These are phyloP conservation scores for Rhizopogon roseolus DNA, from an alignment of 768 basidiomycete species.

Conservation along the genomic window DNA sequence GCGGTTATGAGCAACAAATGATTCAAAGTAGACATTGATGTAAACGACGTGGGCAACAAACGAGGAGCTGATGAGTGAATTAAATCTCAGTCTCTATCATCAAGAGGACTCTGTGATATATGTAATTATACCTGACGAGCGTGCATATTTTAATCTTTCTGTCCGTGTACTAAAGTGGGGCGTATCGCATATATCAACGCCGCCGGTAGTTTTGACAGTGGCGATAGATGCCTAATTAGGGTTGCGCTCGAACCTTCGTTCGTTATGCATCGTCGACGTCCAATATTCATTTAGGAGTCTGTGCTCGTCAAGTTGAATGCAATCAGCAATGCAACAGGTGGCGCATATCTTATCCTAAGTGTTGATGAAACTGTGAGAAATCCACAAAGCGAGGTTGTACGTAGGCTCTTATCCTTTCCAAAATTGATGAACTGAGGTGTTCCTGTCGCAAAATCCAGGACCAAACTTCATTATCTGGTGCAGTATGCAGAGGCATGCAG, in stretches of 20 bases:
- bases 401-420: slow-evolving; percentile 21
- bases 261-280: too few relatives aligned
- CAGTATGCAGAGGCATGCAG: slow-evolving; percentile 81
- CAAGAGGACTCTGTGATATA: too few relatives aligned
- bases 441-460: slow-evolving; percentile 65
- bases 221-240: too few relatives aligned
- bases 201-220: too few relatives aligned
- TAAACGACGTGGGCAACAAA: too few relatives aligned
- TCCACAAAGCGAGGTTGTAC: slow-evolving; percentile 88
- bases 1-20: slow-evolving; percentile 88
- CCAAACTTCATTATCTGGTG: slow-evolving; percentile 89
- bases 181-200: too few relatives aligned
- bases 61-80: too few relatives aligned
- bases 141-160: too few relatives aligned
- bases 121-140: too few relatives aligned
- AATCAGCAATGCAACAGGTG: slow-evolving; percentile 91
- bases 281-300: slow-evolving; percentile 97
- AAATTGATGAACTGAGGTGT: slow-evolving; percentile 12
- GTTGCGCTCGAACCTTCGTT: too few relatives aligned
- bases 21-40: slow-evolving; percentile 95
- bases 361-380: slow-evolving; percentile 97
- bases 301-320: slow-evolving; percentile 94
- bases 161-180: too few relatives aligned
- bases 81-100: too few relatives aligned
- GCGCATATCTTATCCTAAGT: slow-evolving; percentile 91